phyloP scores from a whole-genome alignment of 2,329 filamentous ascomycete species.

The Colletotrichum brevisporum region DNA sequence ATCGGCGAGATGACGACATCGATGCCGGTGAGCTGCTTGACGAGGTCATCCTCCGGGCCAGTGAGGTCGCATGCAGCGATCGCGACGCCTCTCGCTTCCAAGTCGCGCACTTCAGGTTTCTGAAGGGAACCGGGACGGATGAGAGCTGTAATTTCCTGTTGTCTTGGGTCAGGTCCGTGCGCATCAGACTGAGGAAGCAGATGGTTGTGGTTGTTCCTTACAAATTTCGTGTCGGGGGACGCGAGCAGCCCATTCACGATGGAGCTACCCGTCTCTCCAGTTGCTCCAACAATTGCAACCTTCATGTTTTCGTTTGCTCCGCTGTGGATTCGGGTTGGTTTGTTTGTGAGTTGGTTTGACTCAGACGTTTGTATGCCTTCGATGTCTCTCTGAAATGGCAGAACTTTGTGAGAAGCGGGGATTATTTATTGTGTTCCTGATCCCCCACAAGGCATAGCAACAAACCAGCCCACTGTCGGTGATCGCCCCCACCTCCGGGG shows the following conservation, averaged over 20 bases:
- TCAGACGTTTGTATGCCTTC: too few relatives aligned
- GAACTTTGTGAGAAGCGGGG: too few relatives aligned
- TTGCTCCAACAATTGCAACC: conserved; percentile 56
- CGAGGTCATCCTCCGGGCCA: conserved; percentile 45
- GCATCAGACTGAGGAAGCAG: too few relatives aligned
- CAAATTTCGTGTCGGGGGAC: conserved; percentile 43
- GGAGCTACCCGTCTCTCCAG: conserved; percentile 56
- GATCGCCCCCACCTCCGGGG: too few relatives aligned
- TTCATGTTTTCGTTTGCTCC: conserved; percentile 41
- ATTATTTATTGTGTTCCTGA: too few relatives aligned
- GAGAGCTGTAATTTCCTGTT: conserved; percentile 63
- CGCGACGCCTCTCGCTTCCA: conserved; percentile 59
- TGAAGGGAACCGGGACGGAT: conserved; percentile 60
- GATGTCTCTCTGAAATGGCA: too few relatives aligned
- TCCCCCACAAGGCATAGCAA: too few relatives aligned
- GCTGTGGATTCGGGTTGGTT: too few relatives aligned
- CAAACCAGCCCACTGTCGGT: too few relatives aligned
- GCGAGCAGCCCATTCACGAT: conserved; percentile 56
- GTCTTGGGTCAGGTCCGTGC: not conserved
- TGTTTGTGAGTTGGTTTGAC: too few relatives aligned
- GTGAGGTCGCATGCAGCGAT: conserved; percentile 59
- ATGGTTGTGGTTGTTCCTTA: conserved; percentile 33
- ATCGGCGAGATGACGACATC: conserved; percentile 62
- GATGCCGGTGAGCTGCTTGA: conserved; percentile 28
- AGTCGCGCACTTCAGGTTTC: conserved; percentile 57